Evolutionary conservation across 2,329 filamentous ascomycete genomes (phyloP), one percentile per base, ranked within the genome.

Genomic region (Venturiaceae sp.): DNA sequence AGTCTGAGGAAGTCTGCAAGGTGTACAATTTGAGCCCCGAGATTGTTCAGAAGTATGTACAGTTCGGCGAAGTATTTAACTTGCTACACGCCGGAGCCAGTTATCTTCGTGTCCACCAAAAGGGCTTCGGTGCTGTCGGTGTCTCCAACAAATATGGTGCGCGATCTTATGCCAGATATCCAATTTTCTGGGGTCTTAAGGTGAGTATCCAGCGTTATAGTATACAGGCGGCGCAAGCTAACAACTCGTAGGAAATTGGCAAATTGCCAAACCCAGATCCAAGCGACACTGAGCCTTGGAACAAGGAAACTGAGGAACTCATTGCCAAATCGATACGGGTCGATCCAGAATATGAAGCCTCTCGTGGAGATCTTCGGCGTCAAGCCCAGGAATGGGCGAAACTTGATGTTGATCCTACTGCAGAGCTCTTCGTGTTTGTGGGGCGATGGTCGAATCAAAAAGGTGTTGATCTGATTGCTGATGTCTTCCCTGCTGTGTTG

Each of bases 121-220:
- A 83, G 64, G 84, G 84, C 2, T 86, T 85, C 60, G 84, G 84
- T 58, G 83, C 84, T 9, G 84, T 86, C 34, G 84, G 84, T 63
- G 84, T 87, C 1, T 85, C 81, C 1, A 83, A 82, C 64, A 87
- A 87, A 67, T 87, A 87, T 62, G 84, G 84, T n/a, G 83, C 84
- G 65, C 80, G 84, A n/a, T 83, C 83, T 3, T 84, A 82, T 66
- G 83, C 83, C 53, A 76, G 84, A 46, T 87, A 86, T 66, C 84
- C 84, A 2, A 86, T 87, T 60, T 86, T 87, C 71, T 87, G 84
- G 84, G 82, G 82, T 58, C 69, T 86, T 56, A 80, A 80, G 41
- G 39, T 44, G 11, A 21, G 39, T 44, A 9, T 11, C 39, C 23
- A 16, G 6, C 9, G 16, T 44, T 19, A 21, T 21, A 16, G 39